Base-by-base conservation (phyloP, 306 rosid genomes). In the Cicer chorassanicum region DNA sequence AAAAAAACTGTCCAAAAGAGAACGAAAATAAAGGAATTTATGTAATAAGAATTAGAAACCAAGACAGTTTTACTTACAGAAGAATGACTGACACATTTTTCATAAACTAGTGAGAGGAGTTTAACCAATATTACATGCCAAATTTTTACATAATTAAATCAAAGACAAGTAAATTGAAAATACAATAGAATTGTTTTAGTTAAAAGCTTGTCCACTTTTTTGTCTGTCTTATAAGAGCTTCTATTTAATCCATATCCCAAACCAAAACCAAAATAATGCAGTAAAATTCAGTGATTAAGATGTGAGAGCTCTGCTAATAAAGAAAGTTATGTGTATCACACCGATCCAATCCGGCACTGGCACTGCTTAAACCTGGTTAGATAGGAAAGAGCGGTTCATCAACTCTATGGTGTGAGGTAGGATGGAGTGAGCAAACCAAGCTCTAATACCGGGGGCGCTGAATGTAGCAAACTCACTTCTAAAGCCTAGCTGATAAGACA, bases 171-270 rank as follows among this genome's bases (percentile, higher is more conserved):
- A 74, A 29, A 73, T 67, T 48, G 45, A 51, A 36, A 70, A 14
- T 44, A 36, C 70, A 42, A 9, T 2, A 36, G 11, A 24, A 50
- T 5, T 16, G 15, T 43, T 10, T 10, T 7, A 10, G 61, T 38
- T 11, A 21, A 34, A 72, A 57, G 39, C 21, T 65, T 9, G 57
- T 10, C 53, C 34, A 63, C 9, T 38, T 72, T 14, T 42, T 63
- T 63, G 4, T 15, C 60, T 48, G 4, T 60, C 72, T 34, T 65
- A 59, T 29, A 65, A 41, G 29, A 45, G 10, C 49, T 72, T 74
- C 70, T 48, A 48, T 39, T 41, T 14, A 38, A 56, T 71, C 53
- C 46, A 50, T 21, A 66, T 73, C 50, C 51, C 64, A 67, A 82
- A 59, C 63, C 6, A 14, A 65, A 72, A 56, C 50, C 16, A 8